Evolutionary conservation across 2,329 filamentous ascomycete genomes (phyloP).

Genomic region (Didymella lethalis): DNA sequence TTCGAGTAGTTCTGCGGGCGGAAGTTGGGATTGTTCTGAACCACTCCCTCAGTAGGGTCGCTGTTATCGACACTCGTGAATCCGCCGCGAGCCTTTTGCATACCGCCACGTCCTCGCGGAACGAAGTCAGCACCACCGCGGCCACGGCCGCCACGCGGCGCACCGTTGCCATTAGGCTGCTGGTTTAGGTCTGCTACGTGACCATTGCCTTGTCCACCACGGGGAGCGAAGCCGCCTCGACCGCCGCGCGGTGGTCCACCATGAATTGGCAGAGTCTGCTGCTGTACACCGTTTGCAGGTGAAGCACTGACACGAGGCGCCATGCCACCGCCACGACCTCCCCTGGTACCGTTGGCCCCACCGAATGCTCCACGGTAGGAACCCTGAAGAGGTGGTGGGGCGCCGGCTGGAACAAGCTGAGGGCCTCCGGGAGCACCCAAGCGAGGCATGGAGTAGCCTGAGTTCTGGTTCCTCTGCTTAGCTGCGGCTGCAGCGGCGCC

Average conservation of each 20-base stretch:
- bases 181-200: conserved; percentile 36
- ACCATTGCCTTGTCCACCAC: conserved; percentile 43
- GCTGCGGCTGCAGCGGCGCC: conserved; percentile 63
- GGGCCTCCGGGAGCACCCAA: conserved; percentile 66
- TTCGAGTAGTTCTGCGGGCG: conserved; percentile 57
- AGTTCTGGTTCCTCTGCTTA: conserved; percentile 59
- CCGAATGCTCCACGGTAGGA: conserved; percentile 66
- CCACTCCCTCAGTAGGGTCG: conserved; percentile 62
- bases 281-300: conserved; percentile 36
- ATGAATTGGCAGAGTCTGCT: conserved; percentile 51
- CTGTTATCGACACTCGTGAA: conserved; percentile 59
- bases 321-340: conserved; percentile 52
- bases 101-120: conserved; percentile 52
- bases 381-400: conserved; percentile 66
- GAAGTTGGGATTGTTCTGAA: conserved; percentile 65
- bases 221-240: conserved; percentile 49
- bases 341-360: conserved; percentile 53
- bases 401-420: conserved; percentile 65
- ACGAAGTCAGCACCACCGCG: conserved; percentile 42
- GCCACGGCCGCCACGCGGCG: conserved; percentile 41
- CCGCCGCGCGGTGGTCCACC: conserved; percentile 50
- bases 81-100: conserved; percentile 49
- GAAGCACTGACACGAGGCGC: conserved; percentile 40
- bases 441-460: conserved; percentile 61
- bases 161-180: conserved; percentile 34